Percentiles rank a stretch among this genome's conserved stretches.
These are phyloP conservation scores for Polychytrium aggregatum DNA, from an alignment of 192 early-diverging fungal species.

Conservation along the genomic window DNA sequence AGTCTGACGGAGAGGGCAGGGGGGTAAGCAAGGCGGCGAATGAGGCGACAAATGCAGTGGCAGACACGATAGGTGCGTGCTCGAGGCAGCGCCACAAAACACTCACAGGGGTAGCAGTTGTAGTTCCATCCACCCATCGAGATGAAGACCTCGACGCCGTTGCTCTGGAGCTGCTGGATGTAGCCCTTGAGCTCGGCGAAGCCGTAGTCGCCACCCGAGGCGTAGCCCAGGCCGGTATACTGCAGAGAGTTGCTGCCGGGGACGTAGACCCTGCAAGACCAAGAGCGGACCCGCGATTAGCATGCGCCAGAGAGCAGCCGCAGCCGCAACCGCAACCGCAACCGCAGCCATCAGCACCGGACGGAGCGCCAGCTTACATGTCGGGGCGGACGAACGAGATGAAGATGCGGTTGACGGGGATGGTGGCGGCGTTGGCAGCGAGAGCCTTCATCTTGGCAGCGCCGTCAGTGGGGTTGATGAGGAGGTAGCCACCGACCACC, in stretches of 20 bases:
- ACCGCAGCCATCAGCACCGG: too few species aligned
- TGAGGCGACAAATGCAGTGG: too few species aligned
- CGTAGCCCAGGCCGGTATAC: constrained; percentile 1
- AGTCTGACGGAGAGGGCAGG: too few species aligned
- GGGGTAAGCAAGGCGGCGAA: too few species aligned
- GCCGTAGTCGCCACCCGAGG: constrained; percentile 3
- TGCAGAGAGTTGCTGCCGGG: background rate
- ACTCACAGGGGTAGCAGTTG: constrained; percentile 8
- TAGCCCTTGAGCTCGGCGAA: constrained; percentile 5
- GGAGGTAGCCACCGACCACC: constrained; percentile 7
- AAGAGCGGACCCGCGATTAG: too few species aligned
- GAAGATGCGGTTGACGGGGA: constrained; percentile 6
- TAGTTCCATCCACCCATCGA: too few species aligned
- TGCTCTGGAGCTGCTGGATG: background rate
- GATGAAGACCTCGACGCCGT: constrained; percentile 7
- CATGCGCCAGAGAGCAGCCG: too few species aligned
- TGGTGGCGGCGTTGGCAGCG: constrained; percentile 4
- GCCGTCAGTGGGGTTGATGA: constrained; percentile 1
- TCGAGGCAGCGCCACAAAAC: too few species aligned
- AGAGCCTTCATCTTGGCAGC: constrained; percentile 5
- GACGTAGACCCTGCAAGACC: too few species aligned
- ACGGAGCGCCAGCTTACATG: too few species aligned
- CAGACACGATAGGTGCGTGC: too few species aligned
- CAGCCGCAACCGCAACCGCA: too few species aligned
- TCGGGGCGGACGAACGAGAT: constrained; percentile 4